These are phyloP conservation scores for Penicillium sp. DNA, from an alignment of 2,329 filamentous ascomycete species.

Conservation along the genomic window DNA sequence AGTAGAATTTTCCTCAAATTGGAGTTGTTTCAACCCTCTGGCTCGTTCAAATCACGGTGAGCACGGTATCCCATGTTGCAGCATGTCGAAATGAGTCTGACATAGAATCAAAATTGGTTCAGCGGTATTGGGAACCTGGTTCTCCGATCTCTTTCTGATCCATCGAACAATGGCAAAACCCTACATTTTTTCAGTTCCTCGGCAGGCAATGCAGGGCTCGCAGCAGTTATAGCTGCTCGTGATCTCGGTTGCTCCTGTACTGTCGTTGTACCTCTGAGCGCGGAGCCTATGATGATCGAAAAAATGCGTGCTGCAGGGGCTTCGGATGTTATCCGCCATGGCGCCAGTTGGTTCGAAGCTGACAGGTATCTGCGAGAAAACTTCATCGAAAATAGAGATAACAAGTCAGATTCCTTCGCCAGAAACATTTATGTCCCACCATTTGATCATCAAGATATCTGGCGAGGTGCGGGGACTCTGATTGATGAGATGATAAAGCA, in stretches of 20 bases:
- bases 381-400: slow-evolving; percentile 30
- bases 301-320: slow-evolving; percentile 67
- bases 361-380: slow-evolving; percentile 62
- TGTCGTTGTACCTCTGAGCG: slow-evolving; percentile 67
- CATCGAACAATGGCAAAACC: slow-evolving; percentile 31
- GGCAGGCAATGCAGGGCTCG: slow-evolving; percentile 79
- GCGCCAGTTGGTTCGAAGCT: slow-evolving; percentile 66
- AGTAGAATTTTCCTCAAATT: slow-evolving; percentile 79
- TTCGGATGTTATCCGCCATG: slow-evolving; percentile 62
- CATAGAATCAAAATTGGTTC: neutral
- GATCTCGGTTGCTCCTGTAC: slow-evolving; percentile 63
- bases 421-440: slow-evolving; percentile 38
- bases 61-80: neutral
- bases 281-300: slow-evolving; percentile 64
- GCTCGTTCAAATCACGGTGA: slow-evolving; percentile 74
- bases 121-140: slow-evolving; percentile 42
- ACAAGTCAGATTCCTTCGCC: neutral
- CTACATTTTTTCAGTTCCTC: slow-evolving; percentile 73
- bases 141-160: slow-evolving; percentile 26
- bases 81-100: neutral
- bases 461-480: slow-evolving; percentile 38
- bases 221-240: slow-evolving; percentile 69
- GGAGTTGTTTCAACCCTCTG: slow-evolving; percentile 75
- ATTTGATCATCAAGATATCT: slow-evolving; percentile 41
- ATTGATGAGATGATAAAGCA: slow-evolving; percentile 39